These are phyloP conservation scores for Nyctanthes arbortristis DNA, from an alignment of 257 asterid genomes.

Conservation along the genomic window DNA sequence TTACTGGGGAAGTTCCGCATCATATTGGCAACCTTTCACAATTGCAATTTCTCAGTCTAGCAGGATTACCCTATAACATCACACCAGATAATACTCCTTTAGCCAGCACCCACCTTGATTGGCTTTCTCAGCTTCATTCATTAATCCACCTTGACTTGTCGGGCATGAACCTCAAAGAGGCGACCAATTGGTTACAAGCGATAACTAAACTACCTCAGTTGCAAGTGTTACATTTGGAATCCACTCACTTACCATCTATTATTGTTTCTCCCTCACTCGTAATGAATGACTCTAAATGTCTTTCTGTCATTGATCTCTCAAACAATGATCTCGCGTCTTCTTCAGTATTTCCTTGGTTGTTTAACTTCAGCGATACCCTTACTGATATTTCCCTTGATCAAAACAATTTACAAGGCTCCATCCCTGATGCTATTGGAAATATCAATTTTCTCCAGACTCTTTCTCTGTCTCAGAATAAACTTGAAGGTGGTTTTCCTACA, in stretches of 20 bases:
- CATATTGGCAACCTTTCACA: too few relatives aligned
- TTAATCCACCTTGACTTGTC: constrained; percentile 11
- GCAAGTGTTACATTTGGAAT: too few relatives aligned
- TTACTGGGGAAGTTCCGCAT: too few relatives aligned
- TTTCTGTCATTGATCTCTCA: constrained; percentile 10
- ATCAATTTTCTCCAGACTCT: too few relatives aligned
- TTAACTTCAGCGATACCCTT: constrained; percentile 19
- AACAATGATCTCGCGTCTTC: background rate
- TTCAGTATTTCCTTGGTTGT: constrained; percentile 16
- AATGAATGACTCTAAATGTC: background rate
- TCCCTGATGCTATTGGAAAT: constrained; percentile 25
- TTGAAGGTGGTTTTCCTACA: constrained; percentile 29
- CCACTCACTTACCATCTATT: background rate
- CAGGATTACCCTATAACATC: too few relatives aligned
- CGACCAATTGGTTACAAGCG: constrained; percentile 9
- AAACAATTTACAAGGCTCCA: constrained; percentile 19
- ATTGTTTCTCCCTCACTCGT: too few relatives aligned
- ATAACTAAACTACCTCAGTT: constrained; percentile 2
- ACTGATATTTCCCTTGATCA: background rate
- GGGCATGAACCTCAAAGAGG: background rate
- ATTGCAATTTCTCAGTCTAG: too few relatives aligned
- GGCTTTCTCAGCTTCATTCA: constrained; percentile 14
- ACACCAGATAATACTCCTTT: too few relatives aligned
- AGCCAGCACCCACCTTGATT: constrained; percentile 11
- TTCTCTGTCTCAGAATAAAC: background rate